These are phyloP conservation scores for Sporothrix protearum DNA, from an alignment of 2,329 filamentous ascomycete genomes.

Conservation along the genomic window DNA sequence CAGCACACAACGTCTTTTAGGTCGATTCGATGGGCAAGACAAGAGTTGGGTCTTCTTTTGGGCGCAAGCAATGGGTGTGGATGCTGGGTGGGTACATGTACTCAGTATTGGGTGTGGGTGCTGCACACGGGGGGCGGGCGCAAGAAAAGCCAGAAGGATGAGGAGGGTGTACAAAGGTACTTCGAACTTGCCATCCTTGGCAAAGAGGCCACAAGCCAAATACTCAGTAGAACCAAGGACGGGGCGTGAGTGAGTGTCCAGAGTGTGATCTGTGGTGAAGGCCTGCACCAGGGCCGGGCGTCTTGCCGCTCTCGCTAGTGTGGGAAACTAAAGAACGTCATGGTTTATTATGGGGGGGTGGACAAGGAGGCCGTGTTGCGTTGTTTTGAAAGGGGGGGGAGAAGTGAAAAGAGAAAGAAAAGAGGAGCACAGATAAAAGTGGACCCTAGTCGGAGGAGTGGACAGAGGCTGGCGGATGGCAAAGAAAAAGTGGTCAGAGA, in stretches of 20 bases:
- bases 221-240: neutral
- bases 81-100: neutral
- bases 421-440: constrained; percentile 11
- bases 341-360: constrained; percentile 22
- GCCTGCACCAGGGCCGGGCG: constrained; percentile 24
- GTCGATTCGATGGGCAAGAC: neutral
- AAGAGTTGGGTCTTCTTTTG: neutral
- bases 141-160: neutral
- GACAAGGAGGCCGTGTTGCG: constrained; percentile 18
- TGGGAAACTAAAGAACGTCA: constrained; percentile 1
- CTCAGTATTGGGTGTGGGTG: neutral
- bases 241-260: constrained; percentile 7
- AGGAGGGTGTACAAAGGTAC: constrained; percentile 14
- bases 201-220: neutral
- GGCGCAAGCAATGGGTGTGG: neutral
- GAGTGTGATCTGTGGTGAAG: constrained; percentile 21
- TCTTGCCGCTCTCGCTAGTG: constrained; percentile 23
- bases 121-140: neutral
- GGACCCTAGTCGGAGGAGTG: neutral
- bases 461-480: constrained; percentile 9
- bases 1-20: neutral
- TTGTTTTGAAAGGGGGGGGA: constrained; percentile 24
- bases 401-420: neutral
- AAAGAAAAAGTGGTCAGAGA: neutral
- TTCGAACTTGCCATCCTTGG: neutral